These are phyloP conservation scores for Backusella westeae DNA, from an alignment of 192 early-diverging fungal species.

Conservation along the genomic window DNA sequence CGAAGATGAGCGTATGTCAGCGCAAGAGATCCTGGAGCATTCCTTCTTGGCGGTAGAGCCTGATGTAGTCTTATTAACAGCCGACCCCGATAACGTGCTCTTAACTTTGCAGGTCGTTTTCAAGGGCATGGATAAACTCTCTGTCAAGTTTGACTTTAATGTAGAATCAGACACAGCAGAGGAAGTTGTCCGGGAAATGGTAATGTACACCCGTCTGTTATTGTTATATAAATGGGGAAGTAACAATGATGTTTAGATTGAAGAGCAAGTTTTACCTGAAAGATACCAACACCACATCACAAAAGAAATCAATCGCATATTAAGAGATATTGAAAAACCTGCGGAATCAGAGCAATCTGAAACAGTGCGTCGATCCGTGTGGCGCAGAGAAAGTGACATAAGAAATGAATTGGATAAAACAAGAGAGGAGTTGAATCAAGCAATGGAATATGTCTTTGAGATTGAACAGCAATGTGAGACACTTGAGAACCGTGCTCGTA, in stretches of 20 bases:
- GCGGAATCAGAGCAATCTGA: conserved; percentile 29
- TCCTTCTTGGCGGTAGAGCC: conserved; percentile 49
- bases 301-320: conserved; percentile 78
- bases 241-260: conserved; percentile 51
- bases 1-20: conserved; percentile 49
- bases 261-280: conserved; percentile 72
- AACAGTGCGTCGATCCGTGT: conserved; percentile 24
- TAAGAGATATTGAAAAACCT: conserved; percentile 64
- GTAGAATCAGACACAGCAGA: conserved; percentile 68
- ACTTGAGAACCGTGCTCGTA: conserved; percentile 18
- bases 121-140: conserved; percentile 56
- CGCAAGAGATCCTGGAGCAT: conserved; percentile 53
- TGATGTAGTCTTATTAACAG: conserved; percentile 41
- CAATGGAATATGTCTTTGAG: conserved; percentile 21
- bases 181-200: conserved; percentile 70
- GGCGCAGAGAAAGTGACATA: conserved; percentile 42
- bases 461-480: conserved; percentile 27
- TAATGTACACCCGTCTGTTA: conserved; percentile 25
- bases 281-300: conserved; percentile 77
- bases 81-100: conserved; percentile 45
- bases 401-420: conserved; percentile 33
- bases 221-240: not conserved
- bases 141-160: conserved; percentile 85
- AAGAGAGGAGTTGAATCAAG: conserved; percentile 22
- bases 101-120: conserved; percentile 51